Evolutionary conservation across 2,329 filamentous ascomycete species (phyloP).

Genomic region (Fusarium napiforme): DNA sequence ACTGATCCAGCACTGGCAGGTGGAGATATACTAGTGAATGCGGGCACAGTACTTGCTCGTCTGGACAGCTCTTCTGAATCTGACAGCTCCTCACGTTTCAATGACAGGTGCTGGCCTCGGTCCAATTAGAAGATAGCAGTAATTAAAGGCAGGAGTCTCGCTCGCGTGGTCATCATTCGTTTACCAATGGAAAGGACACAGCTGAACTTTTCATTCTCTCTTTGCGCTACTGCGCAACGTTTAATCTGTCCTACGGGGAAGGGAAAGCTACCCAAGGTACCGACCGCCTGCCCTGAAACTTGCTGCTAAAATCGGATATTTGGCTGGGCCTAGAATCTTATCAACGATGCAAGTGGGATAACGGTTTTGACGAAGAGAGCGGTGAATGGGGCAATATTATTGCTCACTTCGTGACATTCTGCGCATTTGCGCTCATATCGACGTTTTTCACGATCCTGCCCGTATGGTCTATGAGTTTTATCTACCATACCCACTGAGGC

Average conservation of each 20-base stretch:
- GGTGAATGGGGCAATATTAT: conserved; percentile 24
- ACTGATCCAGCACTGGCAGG: neutral
- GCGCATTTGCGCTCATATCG: conserved; percentile 9
- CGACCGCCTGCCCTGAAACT: conserved; percentile 19
- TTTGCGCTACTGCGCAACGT: conserved; percentile 7
- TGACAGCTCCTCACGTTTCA: conserved; percentile 24
- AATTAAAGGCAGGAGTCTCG: conserved; percentile 14
- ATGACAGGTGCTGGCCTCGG: conserved; percentile 8
- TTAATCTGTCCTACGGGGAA: neutral
- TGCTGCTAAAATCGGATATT: conserved; percentile 16
- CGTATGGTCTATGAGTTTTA: neutral
- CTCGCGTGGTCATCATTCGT: conserved; percentile 26
- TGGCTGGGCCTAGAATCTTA: conserved; percentile 13
- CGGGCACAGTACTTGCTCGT: conserved; percentile 15
- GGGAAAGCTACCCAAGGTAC: neutral
- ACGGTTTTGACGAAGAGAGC: conserved; percentile 1
- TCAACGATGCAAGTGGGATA: conserved; percentile 8
- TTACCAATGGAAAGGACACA: neutral
- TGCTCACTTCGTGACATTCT: conserved; percentile 11
- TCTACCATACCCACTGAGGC: neutral
- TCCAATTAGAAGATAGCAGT: conserved; percentile 27
- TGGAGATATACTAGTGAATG: conserved; percentile 22
- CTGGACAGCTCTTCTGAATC: conserved; percentile 9
- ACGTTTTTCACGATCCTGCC: neutral
- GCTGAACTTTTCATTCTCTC: conserved; percentile 7